Conservation (phyloP, 1,139 yeast species). For the Blastobotrys proliferans region DNA sequence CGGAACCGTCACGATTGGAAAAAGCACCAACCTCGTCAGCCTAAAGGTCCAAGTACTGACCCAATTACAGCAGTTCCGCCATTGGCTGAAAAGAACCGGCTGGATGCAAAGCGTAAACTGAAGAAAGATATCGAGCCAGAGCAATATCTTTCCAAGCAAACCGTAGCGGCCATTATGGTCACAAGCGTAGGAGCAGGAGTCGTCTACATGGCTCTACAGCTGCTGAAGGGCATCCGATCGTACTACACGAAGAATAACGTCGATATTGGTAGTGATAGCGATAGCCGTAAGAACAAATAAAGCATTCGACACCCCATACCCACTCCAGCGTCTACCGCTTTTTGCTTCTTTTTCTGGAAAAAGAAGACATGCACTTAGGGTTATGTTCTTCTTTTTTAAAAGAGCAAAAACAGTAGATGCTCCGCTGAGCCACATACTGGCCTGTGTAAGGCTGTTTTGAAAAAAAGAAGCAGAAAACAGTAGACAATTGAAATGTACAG, state of each 20-base stretch:
- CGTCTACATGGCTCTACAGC: background rate
- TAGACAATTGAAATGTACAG: no score
- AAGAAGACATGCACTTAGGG: no score
- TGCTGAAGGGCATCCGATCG: background rate
- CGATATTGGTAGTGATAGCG: background rate
- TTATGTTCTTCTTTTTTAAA: no score
- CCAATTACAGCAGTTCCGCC: conserved; percentile 21
- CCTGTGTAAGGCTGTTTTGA: no score
- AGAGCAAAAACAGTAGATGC: no score
- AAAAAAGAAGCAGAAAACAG: no score
- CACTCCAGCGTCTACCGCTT: no score
- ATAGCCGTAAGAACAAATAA: no score
- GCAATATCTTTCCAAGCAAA: conserved; percentile 8
- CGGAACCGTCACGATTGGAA: conserved; percentile 25
- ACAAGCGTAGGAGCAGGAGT: conserved; percentile 9
- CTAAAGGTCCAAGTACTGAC: conserved; percentile 12
- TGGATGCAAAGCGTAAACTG: conserved; percentile 3
- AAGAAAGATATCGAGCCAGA: conserved; percentile 3
- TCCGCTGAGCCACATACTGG: no score
- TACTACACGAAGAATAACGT: background rate
- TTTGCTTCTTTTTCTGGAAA: no score
- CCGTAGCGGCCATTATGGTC: conserved; percentile 9
- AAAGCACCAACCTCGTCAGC: conserved; percentile 18
- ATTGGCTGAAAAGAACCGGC: conserved; percentile 14
- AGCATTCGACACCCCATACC: no score